These are phyloP conservation scores for Phytophthora megakarya DNA, from an alignment of 352 stramenopile genomes.

Conservation along the genomic window DNA sequence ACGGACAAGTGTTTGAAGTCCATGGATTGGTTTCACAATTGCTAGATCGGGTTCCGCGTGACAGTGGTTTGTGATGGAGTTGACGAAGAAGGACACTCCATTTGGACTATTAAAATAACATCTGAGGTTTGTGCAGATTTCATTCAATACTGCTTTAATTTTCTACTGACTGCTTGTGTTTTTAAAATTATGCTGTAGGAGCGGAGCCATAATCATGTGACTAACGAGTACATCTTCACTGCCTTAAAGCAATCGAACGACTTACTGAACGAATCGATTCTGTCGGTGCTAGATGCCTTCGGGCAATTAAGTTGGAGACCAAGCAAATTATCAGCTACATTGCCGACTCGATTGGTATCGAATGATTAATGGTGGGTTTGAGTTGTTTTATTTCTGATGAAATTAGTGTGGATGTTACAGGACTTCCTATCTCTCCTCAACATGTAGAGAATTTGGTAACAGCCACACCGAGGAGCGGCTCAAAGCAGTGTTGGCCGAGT, in stretches of 20 bases:
- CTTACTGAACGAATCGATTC: not conserved
- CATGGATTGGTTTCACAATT: not conserved
- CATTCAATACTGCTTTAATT: no score
- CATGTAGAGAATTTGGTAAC: not conserved
- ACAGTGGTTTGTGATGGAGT: not conserved
- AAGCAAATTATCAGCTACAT: constrained; percentile 3
- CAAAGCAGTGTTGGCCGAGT: not conserved
- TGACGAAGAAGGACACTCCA: not conserved
- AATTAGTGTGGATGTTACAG: not conserved
- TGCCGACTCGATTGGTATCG: not conserved
- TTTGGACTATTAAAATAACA: constrained; percentile 4
- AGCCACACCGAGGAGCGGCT: not conserved
- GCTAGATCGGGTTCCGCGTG: not conserved
- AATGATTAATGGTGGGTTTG: not conserved
- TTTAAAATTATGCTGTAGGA: not conserved
- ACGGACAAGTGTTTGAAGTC: not conserved
- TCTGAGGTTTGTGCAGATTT: constrained; percentile 7
- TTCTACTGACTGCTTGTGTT: no score
- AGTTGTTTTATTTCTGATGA: not conserved
- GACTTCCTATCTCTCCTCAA: not conserved
- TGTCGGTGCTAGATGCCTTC: constrained; percentile 1
- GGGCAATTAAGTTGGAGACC: constrained; percentile 2
- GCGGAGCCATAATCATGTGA: not conserved
- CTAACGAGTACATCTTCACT: not conserved
- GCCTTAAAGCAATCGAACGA: not conserved